Evolutionary conservation across 148 eudicot species (phyloP).

Genomic region (Pharnaceum exiguum): DNA sequence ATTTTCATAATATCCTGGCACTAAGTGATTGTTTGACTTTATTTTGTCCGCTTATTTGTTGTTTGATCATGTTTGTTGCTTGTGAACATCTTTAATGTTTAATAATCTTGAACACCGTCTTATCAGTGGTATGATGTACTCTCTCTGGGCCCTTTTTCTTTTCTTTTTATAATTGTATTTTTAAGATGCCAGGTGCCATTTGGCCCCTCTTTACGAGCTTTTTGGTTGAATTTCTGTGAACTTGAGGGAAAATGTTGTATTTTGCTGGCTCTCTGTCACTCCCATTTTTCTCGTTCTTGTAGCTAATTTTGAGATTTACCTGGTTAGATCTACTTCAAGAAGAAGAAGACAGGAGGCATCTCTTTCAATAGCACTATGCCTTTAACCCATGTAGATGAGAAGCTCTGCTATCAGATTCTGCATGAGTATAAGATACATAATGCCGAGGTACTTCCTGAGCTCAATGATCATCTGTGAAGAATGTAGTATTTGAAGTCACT

Average conservation of each 20-base stretch:
- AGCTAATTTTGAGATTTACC: constrained; percentile 9
- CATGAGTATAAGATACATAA: constrained; percentile 98
- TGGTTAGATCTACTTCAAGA: constrained; percentile 87
- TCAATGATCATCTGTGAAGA: not conserved
- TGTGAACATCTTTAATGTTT: too few relatives aligned
- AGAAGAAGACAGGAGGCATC: constrained; percentile 98
- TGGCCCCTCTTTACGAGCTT: not conserved
- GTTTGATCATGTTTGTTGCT: too few relatives aligned
- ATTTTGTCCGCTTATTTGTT: too few relatives aligned
- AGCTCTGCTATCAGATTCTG: constrained; percentile 96
- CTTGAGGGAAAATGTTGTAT: not conserved
- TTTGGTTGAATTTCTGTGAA: not conserved
- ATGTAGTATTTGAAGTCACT: too few relatives aligned
- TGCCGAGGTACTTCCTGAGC: constrained; percentile 68
- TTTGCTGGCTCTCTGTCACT: not conserved
- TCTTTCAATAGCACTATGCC: constrained; percentile 87
- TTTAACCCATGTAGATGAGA: constrained; percentile 95
- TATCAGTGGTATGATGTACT: not conserved
- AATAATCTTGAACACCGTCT: too few relatives aligned
- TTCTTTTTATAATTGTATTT: not conserved
- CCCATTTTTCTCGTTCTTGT: not conserved
- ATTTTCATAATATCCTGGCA: not conserved
- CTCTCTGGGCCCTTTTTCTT: not conserved
- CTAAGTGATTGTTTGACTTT: too few relatives aligned
- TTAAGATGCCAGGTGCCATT: too few relatives aligned